Evolutionary conservation across 2,329 filamentous ascomycete species (phyloP), one percentile per base, ranked within the genome.

Genomic region (Fusarium sp.): DNA sequence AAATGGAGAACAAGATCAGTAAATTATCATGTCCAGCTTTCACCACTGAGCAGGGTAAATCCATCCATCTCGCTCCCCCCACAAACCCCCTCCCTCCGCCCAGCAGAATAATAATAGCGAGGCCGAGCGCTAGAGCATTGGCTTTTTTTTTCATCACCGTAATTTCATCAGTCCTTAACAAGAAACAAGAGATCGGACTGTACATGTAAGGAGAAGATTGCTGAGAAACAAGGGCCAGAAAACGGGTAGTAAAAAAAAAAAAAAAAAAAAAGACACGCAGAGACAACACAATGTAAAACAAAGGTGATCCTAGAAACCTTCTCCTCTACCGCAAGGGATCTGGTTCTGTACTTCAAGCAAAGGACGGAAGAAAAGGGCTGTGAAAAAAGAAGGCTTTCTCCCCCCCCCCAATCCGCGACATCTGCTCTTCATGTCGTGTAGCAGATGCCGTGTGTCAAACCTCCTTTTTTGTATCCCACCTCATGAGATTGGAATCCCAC

Each of bases 161-260:
- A 74, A 77, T 78, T 78, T 78, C 76, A 73, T 78, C 72, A 78
- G 75, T 76, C 76, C 76, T 77, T 48, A 69, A 75, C 39, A 56
- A 43, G 60, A 75, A 75, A 64, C 61, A 71, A 68, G 16, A 41
- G 65, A 63, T 43, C 58, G 73, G 76, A 75, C 76, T 77, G 75
- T 74, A 74, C 67, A 75, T 71, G 54, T 63, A 75, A 72, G 69
- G 64, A 68, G 69, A 67, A 50, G 50, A 52, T 20, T 75, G 72
- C 63, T 63, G 37, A 62, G 63, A 52, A 41, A 60, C 66, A 70
- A 63, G 31, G 31, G 60, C 65, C 72, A 73, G 65, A 70, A 77
- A 62, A 66, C n/a, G 61, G 35, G 62, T 18, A 27, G 58, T 62
- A 27, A 72, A 63, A 65, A 24, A 64, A 71, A 63, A 63, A 64